Conservation (phyloP, 2,329 filamentous ascomycete genomes). For the Basipetospora chlamydospora region DNA sequence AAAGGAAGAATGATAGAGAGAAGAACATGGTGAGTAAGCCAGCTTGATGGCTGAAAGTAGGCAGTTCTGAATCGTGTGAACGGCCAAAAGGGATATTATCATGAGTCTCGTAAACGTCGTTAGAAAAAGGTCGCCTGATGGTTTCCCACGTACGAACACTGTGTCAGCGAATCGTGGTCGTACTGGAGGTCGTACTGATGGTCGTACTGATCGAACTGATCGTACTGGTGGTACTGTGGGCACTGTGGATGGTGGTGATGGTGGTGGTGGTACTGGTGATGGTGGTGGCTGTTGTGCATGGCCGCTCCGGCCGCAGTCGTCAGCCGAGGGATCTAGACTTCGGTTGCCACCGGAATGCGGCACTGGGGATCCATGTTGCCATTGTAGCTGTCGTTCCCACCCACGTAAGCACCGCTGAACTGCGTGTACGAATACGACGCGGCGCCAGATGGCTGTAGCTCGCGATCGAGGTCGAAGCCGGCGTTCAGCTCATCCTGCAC, state of each 20-base stretch:
- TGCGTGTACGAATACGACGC: background rate
- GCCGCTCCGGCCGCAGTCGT: background rate
- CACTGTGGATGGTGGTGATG: too few species aligned
- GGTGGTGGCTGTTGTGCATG: background rate
- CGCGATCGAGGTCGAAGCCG: conserved; percentile 34
- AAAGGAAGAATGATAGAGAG: too few species aligned
- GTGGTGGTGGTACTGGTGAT: too few species aligned
- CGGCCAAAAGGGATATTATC: background rate
- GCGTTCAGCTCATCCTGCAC: conserved; percentile 60
- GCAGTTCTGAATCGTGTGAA: too few species aligned
- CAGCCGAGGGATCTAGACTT: conserved; percentile 1
- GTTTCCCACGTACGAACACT: too few species aligned
- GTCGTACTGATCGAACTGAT: too few species aligned
- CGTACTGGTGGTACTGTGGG: too few species aligned
- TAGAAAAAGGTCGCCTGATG: background rate
- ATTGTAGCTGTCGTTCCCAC: too few species aligned
- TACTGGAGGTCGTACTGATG: too few species aligned
- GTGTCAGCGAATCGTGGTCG: background rate
- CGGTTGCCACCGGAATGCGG: background rate
- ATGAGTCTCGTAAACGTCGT: conserved; percentile 3
- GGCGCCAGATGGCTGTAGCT: too few species aligned
- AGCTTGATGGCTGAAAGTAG: too few species aligned
- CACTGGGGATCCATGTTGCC: background rate
- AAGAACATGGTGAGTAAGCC: too few species aligned
- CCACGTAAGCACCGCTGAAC: background rate